These are phyloP conservation scores for Suhomyces tanzawaensis DNA, from an alignment of 805 yeast genomes.

Conservation along the genomic window DNA sequence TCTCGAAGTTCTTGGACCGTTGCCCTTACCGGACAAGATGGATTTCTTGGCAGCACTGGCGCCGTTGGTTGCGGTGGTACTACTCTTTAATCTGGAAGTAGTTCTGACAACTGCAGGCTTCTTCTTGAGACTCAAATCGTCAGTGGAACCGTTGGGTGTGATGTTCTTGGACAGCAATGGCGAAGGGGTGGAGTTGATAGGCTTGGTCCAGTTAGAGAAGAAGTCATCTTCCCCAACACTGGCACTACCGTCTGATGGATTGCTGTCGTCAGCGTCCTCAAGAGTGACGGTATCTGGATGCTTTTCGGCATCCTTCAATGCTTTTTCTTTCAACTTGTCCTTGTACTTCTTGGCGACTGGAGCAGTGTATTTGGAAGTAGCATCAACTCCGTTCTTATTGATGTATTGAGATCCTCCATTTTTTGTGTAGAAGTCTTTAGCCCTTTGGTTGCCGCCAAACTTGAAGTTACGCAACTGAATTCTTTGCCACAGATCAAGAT, in stretches of 20 bases:
- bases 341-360: slow-evolving; percentile 78
- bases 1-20: slow-evolving; percentile 55
- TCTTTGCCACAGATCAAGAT: slow-evolving; percentile 91
- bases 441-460: slow-evolving; percentile 87
- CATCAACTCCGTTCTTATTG: slow-evolving; percentile 45
- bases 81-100: slow-evolving; percentile 26
- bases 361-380: slow-evolving; percentile 76
- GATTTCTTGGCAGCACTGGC: slow-evolving; percentile 26
- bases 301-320: slow-evolving; percentile 59
- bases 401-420: slow-evolving; percentile 81
- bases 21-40: slow-evolving; percentile 48
- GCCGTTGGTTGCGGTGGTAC: slow-evolving; percentile 10
- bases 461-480: slow-evolving; percentile 88
- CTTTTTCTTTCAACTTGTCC: slow-evolving; percentile 71
- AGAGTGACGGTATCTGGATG: slow-evolving; percentile 75
- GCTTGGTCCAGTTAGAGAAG: slow-evolving; percentile 88
- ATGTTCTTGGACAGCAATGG: slow-evolving; percentile 46
- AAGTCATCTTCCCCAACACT: slow-evolving; percentile 60
- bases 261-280: slow-evolving; percentile 45
- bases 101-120: slow-evolving; percentile 20
- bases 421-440: slow-evolving; percentile 77
- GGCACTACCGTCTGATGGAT: slow-evolving; percentile 41
- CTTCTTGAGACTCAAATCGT: slow-evolving; percentile 23
- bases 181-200: slow-evolving; percentile 53
- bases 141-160: slow-evolving; percentile 43